Conservation (phyloP, 129 eudicot genomes). For the Flaveria trinervia region DNA sequence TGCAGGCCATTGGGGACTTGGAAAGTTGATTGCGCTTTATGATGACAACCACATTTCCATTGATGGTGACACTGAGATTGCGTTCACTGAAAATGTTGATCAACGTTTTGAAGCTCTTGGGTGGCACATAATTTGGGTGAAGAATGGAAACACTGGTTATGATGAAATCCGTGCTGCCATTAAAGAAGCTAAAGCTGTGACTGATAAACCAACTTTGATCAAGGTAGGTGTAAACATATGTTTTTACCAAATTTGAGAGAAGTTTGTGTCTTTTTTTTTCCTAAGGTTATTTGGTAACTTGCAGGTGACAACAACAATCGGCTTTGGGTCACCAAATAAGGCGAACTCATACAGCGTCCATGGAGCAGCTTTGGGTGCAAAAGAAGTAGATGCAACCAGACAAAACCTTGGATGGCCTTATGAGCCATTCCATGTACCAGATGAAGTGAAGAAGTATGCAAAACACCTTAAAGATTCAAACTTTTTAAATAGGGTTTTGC, state of each 20-base stretch:
- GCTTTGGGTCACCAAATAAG: conserved; percentile 94
- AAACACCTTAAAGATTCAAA: not conserved
- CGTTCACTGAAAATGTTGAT: conserved; percentile 81
- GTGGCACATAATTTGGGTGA: conserved; percentile 98
- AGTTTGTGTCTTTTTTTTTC: not conserved
- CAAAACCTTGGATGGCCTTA: conserved; percentile 90
- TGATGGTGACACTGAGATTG: conserved; percentile 95
- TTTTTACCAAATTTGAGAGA: not conserved
- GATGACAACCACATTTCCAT: conserved; percentile 96
- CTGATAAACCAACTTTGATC: conserved; percentile 87
- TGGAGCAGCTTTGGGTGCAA: conserved; percentile 91
- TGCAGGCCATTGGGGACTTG: conserved; percentile 99
- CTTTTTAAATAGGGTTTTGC: not conserved
- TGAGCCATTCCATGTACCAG: conserved; percentile 99
- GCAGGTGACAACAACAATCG: conserved; percentile 95
- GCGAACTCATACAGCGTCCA: conserved; percentile 95
- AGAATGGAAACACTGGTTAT: conserved; percentile 91
- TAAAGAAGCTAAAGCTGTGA: conserved; percentile 89
- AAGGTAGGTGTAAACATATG: conserved; percentile 50
- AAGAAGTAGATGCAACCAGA: conserved; percentile 96
- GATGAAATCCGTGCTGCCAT: conserved; percentile 99
- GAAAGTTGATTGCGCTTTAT: conserved; percentile 92
- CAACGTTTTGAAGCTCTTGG: conserved; percentile 93
- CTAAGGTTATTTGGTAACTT: conserved; percentile 11
- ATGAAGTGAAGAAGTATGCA: conserved; percentile 78